A percentile compares a stretch with the other conserved stretches of the same genome.
Evolutionary conservation across 2,329 filamentous ascomycete species (phyloP).

Genomic region (Coleophoma eucalyptorum): DNA sequence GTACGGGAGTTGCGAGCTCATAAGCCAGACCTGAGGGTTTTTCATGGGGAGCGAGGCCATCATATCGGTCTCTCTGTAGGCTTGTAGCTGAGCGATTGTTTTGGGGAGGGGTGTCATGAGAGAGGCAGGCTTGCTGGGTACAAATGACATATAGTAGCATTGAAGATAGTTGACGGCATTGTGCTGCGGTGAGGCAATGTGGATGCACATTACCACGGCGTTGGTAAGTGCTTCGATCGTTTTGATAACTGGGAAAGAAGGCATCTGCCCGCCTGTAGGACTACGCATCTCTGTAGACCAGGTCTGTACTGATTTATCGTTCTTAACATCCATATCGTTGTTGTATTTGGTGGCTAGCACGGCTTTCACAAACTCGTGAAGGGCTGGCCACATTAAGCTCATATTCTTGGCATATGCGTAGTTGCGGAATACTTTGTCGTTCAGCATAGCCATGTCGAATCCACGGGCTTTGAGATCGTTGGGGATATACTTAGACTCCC

Average conservation of each 20-base stretch:
- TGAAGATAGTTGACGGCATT: slow-evolving; percentile 49
- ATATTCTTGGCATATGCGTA: slow-evolving; percentile 45
- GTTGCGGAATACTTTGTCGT: slow-evolving; percentile 38
- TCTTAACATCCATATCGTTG: slow-evolving; percentile 25
- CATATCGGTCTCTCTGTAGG: slow-evolving; percentile 30
- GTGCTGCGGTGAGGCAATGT: slow-evolving; percentile 46
- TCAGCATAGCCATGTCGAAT: slow-evolving; percentile 32
- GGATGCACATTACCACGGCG: slow-evolving; percentile 47
- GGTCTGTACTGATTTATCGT: slow-evolving; percentile 28
- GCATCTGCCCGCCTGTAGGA: slow-evolving; percentile 32
- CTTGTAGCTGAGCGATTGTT: slow-evolving; percentile 25
- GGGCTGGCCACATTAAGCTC: slow-evolving; percentile 37
- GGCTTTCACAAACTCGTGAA: slow-evolving; percentile 36
- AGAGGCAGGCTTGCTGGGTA: slow-evolving; percentile 38
- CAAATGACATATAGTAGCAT: slow-evolving; percentile 45
- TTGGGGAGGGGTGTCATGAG: slow-evolving; percentile 31
- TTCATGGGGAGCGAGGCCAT: slow-evolving; percentile 37
- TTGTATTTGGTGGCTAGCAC: slow-evolving; percentile 33
- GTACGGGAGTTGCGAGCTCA: slow-evolving; percentile 40
- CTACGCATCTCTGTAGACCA: slow-evolving; percentile 37
- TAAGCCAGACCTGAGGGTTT: slow-evolving; percentile 38
- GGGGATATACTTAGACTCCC: slow-evolving; percentile 34
- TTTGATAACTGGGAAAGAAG: slow-evolving; percentile 37
- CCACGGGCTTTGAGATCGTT: slow-evolving; percentile 39
- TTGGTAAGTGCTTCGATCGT: slow-evolving; percentile 38